These are phyloP conservation scores for Scutellaria minor DNA, from an alignment of 257 asterid species.

Conservation along the genomic window DNA sequence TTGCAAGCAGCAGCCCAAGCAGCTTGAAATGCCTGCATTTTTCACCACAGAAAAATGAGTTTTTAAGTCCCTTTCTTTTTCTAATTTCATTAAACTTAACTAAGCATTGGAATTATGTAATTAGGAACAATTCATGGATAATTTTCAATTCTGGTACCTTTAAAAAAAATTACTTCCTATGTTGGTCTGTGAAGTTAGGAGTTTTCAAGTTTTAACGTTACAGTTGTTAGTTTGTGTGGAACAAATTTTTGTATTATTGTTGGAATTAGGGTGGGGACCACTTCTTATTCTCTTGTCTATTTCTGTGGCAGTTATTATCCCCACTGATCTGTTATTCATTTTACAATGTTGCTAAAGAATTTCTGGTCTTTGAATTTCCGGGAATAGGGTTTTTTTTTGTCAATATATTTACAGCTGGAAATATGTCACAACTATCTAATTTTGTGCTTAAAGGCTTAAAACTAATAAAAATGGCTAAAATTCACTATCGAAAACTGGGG, in stretches of 20 bases:
- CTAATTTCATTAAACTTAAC: not conserved
- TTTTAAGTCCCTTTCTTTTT: not conserved
- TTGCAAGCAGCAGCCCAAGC: slow-evolving; percentile 94
- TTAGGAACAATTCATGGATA: not conserved
- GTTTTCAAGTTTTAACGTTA: slow-evolving; percentile 25
- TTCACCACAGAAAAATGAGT: slow-evolving; percentile 9
- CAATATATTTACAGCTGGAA: slow-evolving; percentile 33
- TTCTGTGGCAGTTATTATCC: slow-evolving; percentile 48
- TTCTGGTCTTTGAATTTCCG: not conserved
- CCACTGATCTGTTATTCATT: not conserved
- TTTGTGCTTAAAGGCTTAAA: not conserved
- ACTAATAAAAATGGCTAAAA: not conserved
- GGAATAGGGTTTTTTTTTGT: slow-evolving; percentile 17
- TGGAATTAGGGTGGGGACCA: slow-evolving; percentile 52
- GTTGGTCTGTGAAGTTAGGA: slow-evolving; percentile 26
- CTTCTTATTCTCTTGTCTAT: slow-evolving; percentile 40
- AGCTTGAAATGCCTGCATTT: slow-evolving; percentile 79
- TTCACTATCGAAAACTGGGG: not conserved
- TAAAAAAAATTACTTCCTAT: slow-evolving; percentile 13
- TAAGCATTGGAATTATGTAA: not conserved
- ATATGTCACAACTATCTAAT: slow-evolving; percentile 38
- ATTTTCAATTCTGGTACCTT: slow-evolving; percentile 18
- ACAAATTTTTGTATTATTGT: slow-evolving; percentile 25
- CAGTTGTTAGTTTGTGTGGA: slow-evolving; percentile 44
- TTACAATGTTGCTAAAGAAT: slow-evolving; percentile 11